Conservation (phyloP, 768 basidiomycete species). For the Xanthoconium stramineum region DNA sequence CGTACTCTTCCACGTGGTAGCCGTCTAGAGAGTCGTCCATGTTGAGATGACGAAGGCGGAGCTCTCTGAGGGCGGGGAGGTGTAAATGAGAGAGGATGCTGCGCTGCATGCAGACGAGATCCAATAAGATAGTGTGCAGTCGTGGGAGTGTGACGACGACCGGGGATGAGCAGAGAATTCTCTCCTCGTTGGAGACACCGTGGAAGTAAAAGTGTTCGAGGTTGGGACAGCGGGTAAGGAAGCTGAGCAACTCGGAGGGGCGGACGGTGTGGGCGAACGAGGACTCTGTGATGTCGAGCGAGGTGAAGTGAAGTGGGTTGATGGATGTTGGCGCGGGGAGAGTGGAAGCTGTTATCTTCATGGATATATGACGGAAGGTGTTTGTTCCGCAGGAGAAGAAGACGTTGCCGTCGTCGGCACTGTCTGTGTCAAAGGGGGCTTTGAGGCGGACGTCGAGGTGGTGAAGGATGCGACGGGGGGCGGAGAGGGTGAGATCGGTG, state of each 20-base stretch:
- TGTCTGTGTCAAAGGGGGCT: conserved; percentile 20
- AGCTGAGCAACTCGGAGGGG: conserved; percentile 51
- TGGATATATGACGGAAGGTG: conserved; percentile 38
- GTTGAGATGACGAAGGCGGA: conserved; percentile 66
- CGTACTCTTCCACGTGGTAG: conserved; percentile 45
- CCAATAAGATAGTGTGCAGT: conserved; percentile 55
- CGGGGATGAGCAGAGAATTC: conserved; percentile 25
- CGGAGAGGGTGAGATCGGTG: conserved; percentile 19
- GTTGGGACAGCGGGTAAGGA: conserved; percentile 59
- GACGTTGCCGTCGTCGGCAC: conserved; percentile 19
- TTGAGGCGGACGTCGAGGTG: conserved; percentile 27
- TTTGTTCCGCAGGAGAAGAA: conserved; percentile 33
- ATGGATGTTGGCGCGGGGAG: conserved; percentile 47
- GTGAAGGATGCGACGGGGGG: conserved; percentile 24
- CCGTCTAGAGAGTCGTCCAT: conserved; percentile 44
- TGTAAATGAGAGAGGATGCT: conserved; percentile 62
- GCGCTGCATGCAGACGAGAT: conserved; percentile 60
- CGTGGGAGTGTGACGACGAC: conserved; percentile 53
- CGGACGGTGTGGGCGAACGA: conserved; percentile 37
- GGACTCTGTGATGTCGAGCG: conserved; percentile 55
- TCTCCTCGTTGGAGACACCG: conserved; percentile 50
- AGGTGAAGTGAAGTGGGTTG: conserved; percentile 51
- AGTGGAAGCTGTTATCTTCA: conserved; percentile 48
- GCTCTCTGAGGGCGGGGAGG: conserved; percentile 54
- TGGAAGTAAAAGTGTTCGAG: conserved; percentile 57